Evolutionary conservation across 2,329 filamentous ascomycete species (phyloP).

Genomic region (Trichoderma oligosporum): DNA sequence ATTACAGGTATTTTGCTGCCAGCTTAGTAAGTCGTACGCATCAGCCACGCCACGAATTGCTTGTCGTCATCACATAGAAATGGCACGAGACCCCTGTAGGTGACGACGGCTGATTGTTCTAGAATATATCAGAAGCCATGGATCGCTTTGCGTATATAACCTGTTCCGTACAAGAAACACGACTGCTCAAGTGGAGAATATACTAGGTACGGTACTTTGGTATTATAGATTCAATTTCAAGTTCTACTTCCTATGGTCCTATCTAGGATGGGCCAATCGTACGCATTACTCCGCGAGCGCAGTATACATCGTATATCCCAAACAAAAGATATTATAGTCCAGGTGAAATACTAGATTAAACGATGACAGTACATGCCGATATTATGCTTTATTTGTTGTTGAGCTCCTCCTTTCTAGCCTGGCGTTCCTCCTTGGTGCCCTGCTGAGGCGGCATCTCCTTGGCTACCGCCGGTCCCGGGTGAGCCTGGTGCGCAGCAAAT

Average conservation of each 20-base stretch:
- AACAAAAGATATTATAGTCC: neutral
- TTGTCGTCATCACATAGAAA: slow-evolving; percentile 18
- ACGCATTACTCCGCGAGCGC: no score
- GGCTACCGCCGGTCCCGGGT: slow-evolving; percentile 56
- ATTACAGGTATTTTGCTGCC: no score
- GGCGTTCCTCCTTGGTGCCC: slow-evolving; percentile 65
- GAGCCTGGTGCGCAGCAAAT: slow-evolving; percentile 51
- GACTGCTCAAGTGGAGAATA: no score
- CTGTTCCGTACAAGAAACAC: no score
- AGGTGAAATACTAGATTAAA: neutral
- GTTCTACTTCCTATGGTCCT: no score
- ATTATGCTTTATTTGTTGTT: slow-evolving; percentile 43
- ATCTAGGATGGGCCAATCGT: no score
- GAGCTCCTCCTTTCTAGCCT: slow-evolving; percentile 60
- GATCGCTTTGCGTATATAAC: neutral
- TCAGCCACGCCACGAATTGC: slow-evolving; percentile 1
- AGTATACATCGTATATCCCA: no score
- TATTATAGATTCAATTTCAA: no score
- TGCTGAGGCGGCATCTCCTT: slow-evolving; percentile 52
- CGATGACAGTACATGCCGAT: no score
- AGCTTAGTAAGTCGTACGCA: neutral
- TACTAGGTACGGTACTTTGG: no score
- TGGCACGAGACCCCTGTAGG: neutral
- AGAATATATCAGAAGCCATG: slow-evolving; percentile 8
- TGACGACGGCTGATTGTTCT: neutral